Evolutionary conservation across 768 basidiomycete genomes (phyloP), one percentile per base, ranked within the genome.

Genomic region (Tricholoma furcatifolium): DNA sequence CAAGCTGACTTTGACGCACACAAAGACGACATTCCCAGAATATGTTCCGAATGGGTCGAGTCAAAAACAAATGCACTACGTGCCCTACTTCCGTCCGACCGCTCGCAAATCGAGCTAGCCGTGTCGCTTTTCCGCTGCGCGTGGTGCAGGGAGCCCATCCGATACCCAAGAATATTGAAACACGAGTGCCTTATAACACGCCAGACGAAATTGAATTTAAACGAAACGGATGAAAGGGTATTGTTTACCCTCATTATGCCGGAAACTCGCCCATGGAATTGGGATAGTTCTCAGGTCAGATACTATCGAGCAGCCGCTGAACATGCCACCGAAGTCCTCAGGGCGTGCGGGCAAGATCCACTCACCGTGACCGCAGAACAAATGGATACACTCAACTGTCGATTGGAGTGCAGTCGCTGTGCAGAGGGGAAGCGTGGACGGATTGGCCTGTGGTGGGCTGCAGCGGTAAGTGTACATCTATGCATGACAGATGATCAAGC

Each of bases 321-420:
- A 5, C 57, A 57, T 40, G 67, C 63, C 7, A 55, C 39, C 31
- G 59, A 54, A 2, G 61, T 70, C 40, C 56, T 70, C 14, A 42
- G 40, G 34, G 55, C 53, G 10, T 69, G 65, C 39, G 66, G 66
- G 12, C 56, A 65, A 43, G 64, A 71, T 53, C 64, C 72, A 2
- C 46, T 59, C 17, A 56, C 54, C 3, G 43, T 59, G 18, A 62
- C 65, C 0, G 45, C 51, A 14, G 51, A 50, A 0, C 47, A 34
- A 35, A 70, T 73, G 67, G 61, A 68, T 27, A 52, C 58, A 17
- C 50, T 58, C 2, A 57, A 67, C 48, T 23, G 50, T 20, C 51
- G 70, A 38, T 30, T 73, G 9, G 70, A 73, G 52, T 72, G 70
- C 45, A 23, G 60, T 15, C 60, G 64, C 10, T 73, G 70, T 48